These are phyloP conservation scores for Fusarium goolgardi DNA, from an alignment of 2,329 filamentous ascomycete genomes.

Conservation along the genomic window DNA sequence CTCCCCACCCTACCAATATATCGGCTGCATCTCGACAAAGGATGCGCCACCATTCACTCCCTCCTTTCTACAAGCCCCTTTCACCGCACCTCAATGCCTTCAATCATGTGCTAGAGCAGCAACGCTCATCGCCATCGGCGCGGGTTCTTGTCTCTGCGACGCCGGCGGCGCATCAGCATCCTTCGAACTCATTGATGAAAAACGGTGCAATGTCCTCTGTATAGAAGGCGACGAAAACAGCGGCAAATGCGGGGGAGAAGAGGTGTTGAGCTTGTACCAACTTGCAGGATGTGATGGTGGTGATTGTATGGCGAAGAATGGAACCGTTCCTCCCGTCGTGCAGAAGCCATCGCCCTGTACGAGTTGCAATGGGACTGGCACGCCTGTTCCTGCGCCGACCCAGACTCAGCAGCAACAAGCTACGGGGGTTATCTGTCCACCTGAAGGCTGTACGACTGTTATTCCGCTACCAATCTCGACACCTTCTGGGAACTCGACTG, in stretches of 20 bases:
- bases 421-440: slow-evolving; percentile 7
- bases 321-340: slow-evolving; percentile 15
- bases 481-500: slow-evolving; percentile 26
- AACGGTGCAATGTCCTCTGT: slow-evolving; percentile 40
- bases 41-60: slow-evolving; percentile 31
- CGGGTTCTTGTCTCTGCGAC: slow-evolving; percentile 42
- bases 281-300: slow-evolving; percentile 8
- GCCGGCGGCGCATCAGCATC: slow-evolving; percentile 9
- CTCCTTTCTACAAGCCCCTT: slow-evolving; percentile 22
- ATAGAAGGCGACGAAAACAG: slow-evolving; percentile 15
- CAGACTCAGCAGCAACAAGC: neutral
- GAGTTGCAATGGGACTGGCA: slow-evolving; percentile 2
- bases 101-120: slow-evolving; percentile 25
- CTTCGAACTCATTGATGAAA: slow-evolving; percentile 34
- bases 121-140: slow-evolving; percentile 42
- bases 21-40: slow-evolving; percentile 47
- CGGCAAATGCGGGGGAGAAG: slow-evolving; percentile 46
- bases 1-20: slow-evolving; percentile 40
- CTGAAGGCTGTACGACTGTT: slow-evolving; percentile 18
- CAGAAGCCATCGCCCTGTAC: slow-evolving; percentile 16
- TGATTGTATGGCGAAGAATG: neutral
- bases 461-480: slow-evolving; percentile 11
- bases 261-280: slow-evolving; percentile 28
- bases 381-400: neutral
- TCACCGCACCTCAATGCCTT: slow-evolving; percentile 29